Evolutionary conservation across 768 basidiomycete species (phyloP).

Genomic region (Boletellus emodensis): DNA sequence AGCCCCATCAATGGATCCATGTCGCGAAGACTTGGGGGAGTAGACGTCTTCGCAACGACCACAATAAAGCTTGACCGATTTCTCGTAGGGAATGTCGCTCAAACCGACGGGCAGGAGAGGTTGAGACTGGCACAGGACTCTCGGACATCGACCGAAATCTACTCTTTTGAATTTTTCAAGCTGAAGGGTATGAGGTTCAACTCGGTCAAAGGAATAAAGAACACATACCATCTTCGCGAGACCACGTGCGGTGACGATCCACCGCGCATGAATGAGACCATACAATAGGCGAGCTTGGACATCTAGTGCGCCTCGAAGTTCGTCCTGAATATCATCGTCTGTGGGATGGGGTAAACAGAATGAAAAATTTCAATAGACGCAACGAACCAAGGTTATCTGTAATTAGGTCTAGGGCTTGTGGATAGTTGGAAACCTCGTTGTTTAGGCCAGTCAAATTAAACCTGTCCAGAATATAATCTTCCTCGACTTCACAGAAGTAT

Average conservation of each 20-base stretch:
- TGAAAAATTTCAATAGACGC: background rate
- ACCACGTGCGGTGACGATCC: conserved; percentile 93
- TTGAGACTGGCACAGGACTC: conserved; percentile 92
- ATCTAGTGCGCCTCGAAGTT: conserved; percentile 86
- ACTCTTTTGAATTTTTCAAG: conserved; percentile 98
- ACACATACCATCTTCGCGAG: conserved; percentile 87
- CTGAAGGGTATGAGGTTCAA: conserved; percentile 34
- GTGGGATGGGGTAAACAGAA: background rate
- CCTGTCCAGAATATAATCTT: conserved; percentile 96
- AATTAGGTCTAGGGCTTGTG: conserved; percentile 91
- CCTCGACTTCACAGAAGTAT: conserved; percentile 99
- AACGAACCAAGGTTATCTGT: conserved; percentile 88
- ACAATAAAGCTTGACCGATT: conserved; percentile 98
- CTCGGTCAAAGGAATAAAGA: background rate
- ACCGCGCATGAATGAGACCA: conserved; percentile 93
- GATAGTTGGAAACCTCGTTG: conserved; percentile 92
- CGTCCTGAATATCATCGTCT: conserved; percentile 96
- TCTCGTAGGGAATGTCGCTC: conserved; percentile 96
- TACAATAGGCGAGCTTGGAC: conserved; percentile 92
- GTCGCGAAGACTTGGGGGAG: conserved; percentile 93
- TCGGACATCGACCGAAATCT: conserved; percentile 97
- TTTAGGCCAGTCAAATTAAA: conserved; percentile 98
- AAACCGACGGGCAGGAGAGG: conserved; percentile 96
- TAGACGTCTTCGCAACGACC: conserved; percentile 99
- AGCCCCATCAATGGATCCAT: conserved; percentile 96